These are phyloP conservation scores for Penstemon newberryi DNA, from an alignment of 257 asterid genomes.

Conservation along the genomic window DNA sequence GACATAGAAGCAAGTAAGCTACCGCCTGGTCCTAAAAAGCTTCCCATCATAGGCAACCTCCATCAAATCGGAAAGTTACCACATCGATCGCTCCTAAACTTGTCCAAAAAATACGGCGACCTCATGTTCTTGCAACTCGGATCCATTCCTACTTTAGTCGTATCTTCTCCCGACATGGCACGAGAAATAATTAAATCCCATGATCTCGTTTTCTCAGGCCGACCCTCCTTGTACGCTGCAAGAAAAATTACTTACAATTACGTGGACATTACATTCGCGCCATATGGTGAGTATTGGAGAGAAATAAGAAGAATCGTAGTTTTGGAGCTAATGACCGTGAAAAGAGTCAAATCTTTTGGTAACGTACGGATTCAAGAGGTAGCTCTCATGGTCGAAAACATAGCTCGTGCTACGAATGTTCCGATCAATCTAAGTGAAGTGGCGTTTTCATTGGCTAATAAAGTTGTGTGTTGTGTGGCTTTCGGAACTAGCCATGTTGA, in stretches of 20 bases:
- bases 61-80: conserved; percentile 45
- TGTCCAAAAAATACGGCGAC: conserved; percentile 36
- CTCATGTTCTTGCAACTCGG: conserved; percentile 47
- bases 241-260: conserved; percentile 16
- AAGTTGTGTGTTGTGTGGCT: conserved; percentile 43
- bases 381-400: conserved; percentile 22
- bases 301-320: conserved; percentile 31
- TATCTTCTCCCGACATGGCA: conserved; percentile 39
- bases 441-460: conserved; percentile 34
- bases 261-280: conserved; percentile 14
- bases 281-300: conserved; percentile 47
- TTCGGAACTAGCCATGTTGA: conserved; percentile 31
- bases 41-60: conserved; percentile 49
- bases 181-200: conserved; percentile 35
- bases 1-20: not conserved
- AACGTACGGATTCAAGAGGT: conserved; percentile 37
- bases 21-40: conserved; percentile 35
- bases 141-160: conserved; percentile 28
- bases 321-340: conserved; percentile 34
- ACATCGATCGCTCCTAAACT: conserved; percentile 33
- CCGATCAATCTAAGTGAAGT: conserved; percentile 32
- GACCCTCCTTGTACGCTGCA: conserved; percentile 1
- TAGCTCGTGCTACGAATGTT: not conserved
- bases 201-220: conserved; percentile 37
- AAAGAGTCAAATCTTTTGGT: conserved; percentile 39